phyloP scores from a whole-genome alignment of 345 rosid species.

The Eucalyptus caleyi region DNA sequence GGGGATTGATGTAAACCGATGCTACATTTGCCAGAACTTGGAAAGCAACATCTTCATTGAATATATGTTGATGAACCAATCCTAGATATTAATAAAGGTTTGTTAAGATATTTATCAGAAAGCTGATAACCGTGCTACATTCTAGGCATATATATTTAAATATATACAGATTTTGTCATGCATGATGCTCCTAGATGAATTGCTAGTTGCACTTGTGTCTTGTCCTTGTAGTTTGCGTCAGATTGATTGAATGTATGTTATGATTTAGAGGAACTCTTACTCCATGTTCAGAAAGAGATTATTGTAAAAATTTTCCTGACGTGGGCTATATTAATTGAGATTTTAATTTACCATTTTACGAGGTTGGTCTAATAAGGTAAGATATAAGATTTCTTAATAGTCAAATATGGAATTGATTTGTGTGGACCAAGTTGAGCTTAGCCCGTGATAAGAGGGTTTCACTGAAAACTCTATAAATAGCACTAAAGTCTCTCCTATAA shows the following conservation, averaged over 20 bases:
- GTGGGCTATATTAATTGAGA: too few species aligned
- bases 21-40: background rate
- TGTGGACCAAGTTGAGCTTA: fast-evolving
- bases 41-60: background rate
- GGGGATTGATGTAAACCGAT: background rate
- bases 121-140: background rate
- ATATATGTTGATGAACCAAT: background rate
- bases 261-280: background rate
- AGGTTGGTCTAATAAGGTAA: fast-evolving
- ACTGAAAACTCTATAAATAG: too few species aligned
- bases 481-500: too few species aligned
- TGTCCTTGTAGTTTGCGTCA: background rate
- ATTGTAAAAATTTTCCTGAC: fast-evolving
- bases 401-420: too few species aligned
- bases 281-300: background rate
- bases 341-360: too few species aligned
- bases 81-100: background rate
- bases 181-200: background rate
- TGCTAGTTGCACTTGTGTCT: background rate
- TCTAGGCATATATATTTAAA: background rate
- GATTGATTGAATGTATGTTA: background rate
- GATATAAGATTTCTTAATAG: too few species aligned
- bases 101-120: background rate
- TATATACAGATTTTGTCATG: background rate
- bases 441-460: too few species aligned